Base-by-base conservation (phyloP, 805 yeast genomes). In the Candida qinlingensis region DNA sequence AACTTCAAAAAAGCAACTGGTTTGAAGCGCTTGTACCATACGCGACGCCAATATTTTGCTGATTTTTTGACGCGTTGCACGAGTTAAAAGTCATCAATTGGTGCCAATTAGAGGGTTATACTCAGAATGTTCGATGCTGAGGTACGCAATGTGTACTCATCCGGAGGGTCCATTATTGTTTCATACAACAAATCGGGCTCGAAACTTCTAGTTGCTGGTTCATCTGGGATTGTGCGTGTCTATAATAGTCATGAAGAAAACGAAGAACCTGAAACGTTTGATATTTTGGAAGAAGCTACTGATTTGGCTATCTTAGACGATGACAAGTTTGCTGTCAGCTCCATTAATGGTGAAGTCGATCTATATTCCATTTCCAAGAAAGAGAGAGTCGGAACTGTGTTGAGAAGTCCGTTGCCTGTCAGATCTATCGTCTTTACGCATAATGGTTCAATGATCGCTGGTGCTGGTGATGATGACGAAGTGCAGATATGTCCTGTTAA, bases 391-490 rank as follows among this genome's bases (percentile, higher is more conserved):
- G 52, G 56, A 4, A 57, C 48, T 8, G 48, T 57, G 3, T 42
- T 60, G n/a, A 58, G 64, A 50, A 56, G 61, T 38, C 48, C 57
- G 7, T 45, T 61, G 6, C 61, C 65, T 64, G 57, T 81, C 26
- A 66, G 86, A 52, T 83, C 77, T 53, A 73, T 78, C 7, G 68
- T 67, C 11, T 76, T 80, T 56, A 77, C 83, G 26, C 86, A 85
- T 54, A 79, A 76, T 44, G 89, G 85, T 0, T 74, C 76, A 35
- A 69, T 79, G 60, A 69, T 74, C 1, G 69, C 81, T 1, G 74
- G 80, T 50, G 90, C 84, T 28, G 91, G 92, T 37, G 87, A 84
- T 54, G 85, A 80, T 53, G 74, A 76, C 40, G 80, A 80, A 47
- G 63, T 85, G 39, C 68, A 71, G 3, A 59, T 84, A 4, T 61